phyloP scores from a whole-genome alignment of 768 basidiomycete species.

The Sporobolomyces phaffii region DNA sequence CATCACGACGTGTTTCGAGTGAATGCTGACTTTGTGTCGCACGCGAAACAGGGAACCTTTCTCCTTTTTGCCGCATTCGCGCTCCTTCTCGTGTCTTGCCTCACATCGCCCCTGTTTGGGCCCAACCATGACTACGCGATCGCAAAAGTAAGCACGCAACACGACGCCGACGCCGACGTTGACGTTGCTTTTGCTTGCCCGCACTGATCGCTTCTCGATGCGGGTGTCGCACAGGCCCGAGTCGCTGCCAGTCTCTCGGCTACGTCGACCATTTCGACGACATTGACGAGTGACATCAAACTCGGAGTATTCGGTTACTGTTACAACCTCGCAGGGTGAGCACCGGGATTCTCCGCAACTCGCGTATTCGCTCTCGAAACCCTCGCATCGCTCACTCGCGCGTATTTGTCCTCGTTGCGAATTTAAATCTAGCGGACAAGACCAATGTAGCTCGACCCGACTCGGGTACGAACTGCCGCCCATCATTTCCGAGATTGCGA shows the following conservation, averaged over 20 bases:
- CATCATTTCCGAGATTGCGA: not conserved
- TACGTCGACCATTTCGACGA: too few species aligned
- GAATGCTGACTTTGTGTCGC: too few species aligned
- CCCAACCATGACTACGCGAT: constrained; percentile 7
- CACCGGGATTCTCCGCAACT: too few species aligned
- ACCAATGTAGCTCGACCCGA: not conserved
- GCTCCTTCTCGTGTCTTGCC: constrained; percentile 15
- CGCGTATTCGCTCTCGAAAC: too few species aligned
- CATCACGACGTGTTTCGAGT: not conserved
- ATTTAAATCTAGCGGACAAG: not conserved
- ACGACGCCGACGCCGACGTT: too few species aligned
- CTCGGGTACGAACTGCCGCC: constrained; percentile 20
- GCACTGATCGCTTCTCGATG: too few species aligned
- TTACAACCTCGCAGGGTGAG: not conserved
- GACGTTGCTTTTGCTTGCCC: not conserved
- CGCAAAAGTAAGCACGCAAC: constrained; percentile 10
- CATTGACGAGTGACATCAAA: constrained; percentile 12
- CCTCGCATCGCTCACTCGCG: not conserved
- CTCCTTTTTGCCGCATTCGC: constrained; percentile 20
- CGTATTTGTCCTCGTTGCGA: not conserved
- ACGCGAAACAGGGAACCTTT: constrained; percentile 18
- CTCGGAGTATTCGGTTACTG: constrained; percentile 25
- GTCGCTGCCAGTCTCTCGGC: not conserved
- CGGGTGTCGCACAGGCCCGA: too few species aligned
- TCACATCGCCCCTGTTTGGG: constrained; percentile 15